Conservation (phyloP, 1,284 basidiomycete species). For the Ganoderma resinaceum region DNA sequence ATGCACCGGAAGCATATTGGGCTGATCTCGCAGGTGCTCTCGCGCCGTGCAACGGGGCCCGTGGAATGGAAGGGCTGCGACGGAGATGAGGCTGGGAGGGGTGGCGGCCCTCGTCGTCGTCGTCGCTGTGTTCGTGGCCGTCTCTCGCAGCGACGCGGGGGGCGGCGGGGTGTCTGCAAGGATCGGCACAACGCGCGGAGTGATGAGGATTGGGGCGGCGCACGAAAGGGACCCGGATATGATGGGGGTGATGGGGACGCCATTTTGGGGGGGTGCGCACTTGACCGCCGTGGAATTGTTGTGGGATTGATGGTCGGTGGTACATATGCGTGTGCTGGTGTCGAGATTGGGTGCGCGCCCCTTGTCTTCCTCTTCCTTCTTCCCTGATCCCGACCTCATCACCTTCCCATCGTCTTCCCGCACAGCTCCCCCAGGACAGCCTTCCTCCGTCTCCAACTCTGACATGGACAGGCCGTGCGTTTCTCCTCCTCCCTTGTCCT, state of each 20-base stretch:
- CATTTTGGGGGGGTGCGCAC: conserved; percentile 19
- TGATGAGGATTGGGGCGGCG: conserved; percentile 22
- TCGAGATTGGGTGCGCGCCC: conserved; percentile 27
- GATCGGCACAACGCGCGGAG: conserved; percentile 26
- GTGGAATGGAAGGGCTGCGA: background rate
- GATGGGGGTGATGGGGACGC: conserved; percentile 25
- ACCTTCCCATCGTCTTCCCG: conserved; percentile 33
- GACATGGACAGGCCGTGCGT: conserved; percentile 33
- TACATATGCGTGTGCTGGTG: conserved; percentile 29
- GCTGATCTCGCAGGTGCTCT: conserved; percentile 2
- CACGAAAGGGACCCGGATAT: conserved; percentile 4
- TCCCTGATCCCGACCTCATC: conserved; percentile 31
- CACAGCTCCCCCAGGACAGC: conserved; percentile 33
- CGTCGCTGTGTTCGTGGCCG: background rate
- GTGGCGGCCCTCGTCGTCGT: background rate
- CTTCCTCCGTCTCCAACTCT: conserved; percentile 24
- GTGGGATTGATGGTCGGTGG: conserved; percentile 23
- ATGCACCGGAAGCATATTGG: conserved; percentile 12
- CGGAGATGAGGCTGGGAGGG: background rate
- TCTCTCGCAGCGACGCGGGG: background rate
- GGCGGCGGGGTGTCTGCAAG: conserved; percentile 5
- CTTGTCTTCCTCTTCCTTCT: conserved; percentile 25
- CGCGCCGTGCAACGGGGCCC: background rate
- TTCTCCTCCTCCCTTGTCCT: conserved; percentile 20
- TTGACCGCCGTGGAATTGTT: conserved; percentile 25